Base-by-base conservation (phyloP, 2,329 filamentous ascomycete genomes). In the Epichloe elymi region DNA sequence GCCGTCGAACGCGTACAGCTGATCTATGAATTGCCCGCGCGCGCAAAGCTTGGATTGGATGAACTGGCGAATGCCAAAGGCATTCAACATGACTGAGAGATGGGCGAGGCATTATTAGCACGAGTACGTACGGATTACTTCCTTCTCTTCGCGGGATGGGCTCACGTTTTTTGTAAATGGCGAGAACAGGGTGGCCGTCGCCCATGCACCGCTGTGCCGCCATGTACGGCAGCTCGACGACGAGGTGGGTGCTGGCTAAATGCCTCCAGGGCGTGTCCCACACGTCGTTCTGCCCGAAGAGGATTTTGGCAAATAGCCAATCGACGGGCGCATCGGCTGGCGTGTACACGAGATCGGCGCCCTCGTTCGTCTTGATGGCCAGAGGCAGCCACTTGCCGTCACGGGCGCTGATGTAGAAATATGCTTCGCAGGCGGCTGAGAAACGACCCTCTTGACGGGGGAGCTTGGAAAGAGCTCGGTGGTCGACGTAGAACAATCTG, bases 261-360 rank as follows among this genome's bases (percentile, higher is more conserved):
- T 75, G 72, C 51, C 67, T 64, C 60, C 66, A 69, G 49, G 73
- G 69, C 0, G 63, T 61, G 52, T 70, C 65, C 60, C 69, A 74
- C 37, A 74, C 63, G 54, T 75, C 71, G 48, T 75, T 74, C 26
- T 63, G 59, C 47, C 74, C 74, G 57, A 72, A 73, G 56, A 72
- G 65, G 42, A 74, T 69, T 61, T 76, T 76, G 5, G 73, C 74
- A 4, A 76, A 58, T 5, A 74, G 58, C 74, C 73, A 76, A 58
- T 77, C 73, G n/a, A 67, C 65, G 3, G 58, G 23, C 0, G 54
- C 48, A 52, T 76, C 73, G 1, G 64, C 56, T 2, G 73, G 72
- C 3, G 73, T 76, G 58, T 76, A 76, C 5, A 69, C 62, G 26
- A 61, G 47, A 11, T 59, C 55, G 26, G 45, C 37, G 15, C 66